phyloP scores from a whole-genome alignment of 108 stramenopile species.

The Fragilaria crotonensis region DNA sequence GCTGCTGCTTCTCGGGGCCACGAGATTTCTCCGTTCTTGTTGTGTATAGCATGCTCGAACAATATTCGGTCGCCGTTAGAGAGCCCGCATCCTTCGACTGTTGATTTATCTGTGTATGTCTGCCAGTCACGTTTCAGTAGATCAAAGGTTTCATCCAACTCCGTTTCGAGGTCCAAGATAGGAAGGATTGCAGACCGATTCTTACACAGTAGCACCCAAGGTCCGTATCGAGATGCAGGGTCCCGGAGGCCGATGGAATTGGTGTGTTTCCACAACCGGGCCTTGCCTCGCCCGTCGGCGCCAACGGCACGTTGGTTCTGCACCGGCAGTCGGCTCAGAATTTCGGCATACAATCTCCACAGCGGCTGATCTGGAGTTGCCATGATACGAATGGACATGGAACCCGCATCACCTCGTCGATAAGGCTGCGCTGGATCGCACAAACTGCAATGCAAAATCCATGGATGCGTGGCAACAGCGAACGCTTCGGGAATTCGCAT shows the following conservation, averaged over 20 bases:
- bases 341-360: constrained; percentile 72
- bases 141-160: constrained; percentile 19
- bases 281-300: constrained; percentile 53
- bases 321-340: constrained; percentile 62
- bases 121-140: constrained; percentile 56
- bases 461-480: constrained; percentile 70
- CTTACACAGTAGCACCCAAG: constrained; percentile 76
- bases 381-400: constrained; percentile 74
- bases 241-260: constrained; percentile 21
- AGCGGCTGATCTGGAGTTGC: constrained; percentile 70
- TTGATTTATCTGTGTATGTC: constrained; percentile 56
- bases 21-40: constrained; percentile 49
- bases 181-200: constrained; percentile 49
- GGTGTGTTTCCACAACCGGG: constrained; percentile 57
- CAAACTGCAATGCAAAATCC: constrained; percentile 67
- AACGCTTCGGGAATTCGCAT: constrained; percentile 46
- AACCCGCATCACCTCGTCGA: constrained; percentile 68
- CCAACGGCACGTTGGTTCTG: constrained; percentile 39
- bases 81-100: constrained; percentile 62
- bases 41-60: constrained; percentile 64
- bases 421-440: constrained; percentile 84
- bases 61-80: constrained; percentile 57
- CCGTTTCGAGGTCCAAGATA: constrained; percentile 6
- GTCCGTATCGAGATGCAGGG: constrained; percentile 52
- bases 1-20: constrained; percentile 87